phyloP scores from a whole-genome alignment of 2,329 filamentous ascomycete species.

The Monilinia fructigena region DNA sequence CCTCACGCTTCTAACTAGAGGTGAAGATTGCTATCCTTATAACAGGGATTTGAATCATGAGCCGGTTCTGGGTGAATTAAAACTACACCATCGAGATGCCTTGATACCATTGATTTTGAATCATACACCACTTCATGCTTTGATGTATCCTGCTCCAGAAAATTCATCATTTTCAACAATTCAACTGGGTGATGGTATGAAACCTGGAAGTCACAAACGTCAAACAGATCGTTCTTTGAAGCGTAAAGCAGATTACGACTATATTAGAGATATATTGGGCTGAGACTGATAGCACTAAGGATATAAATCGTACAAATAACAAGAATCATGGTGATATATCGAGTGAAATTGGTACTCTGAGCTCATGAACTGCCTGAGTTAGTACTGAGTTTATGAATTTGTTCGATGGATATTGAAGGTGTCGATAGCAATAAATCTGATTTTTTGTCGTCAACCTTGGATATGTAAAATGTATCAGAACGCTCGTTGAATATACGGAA shows the following conservation, averaged over 20 bases:
- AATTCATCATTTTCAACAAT: background rate
- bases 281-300: background rate
- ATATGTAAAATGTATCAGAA: too few species aligned
- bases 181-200: background rate
- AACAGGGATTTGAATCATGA: background rate
- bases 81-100: conserved; percentile 3
- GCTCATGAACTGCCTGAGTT: too few species aligned
- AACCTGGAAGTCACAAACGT: background rate
- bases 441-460: too few species aligned
- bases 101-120: conserved; percentile 8
- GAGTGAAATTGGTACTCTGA: too few species aligned
- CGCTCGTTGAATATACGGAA: too few species aligned
- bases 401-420: too few species aligned
- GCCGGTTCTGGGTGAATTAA: background rate
- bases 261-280: background rate
- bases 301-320: too few species aligned
- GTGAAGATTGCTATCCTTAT: too few species aligned
- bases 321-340: background rate
- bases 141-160: conserved; percentile 1
- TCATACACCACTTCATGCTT: conserved; percentile 5
- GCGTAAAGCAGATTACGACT: background rate
- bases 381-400: too few species aligned
- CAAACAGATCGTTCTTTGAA: background rate
- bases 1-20: background rate
- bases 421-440: too few species aligned